These are phyloP conservation scores for Cryptosporidium ryanae DNA, from an alignment of 169 alveolate species.

Conservation along the genomic window DNA sequence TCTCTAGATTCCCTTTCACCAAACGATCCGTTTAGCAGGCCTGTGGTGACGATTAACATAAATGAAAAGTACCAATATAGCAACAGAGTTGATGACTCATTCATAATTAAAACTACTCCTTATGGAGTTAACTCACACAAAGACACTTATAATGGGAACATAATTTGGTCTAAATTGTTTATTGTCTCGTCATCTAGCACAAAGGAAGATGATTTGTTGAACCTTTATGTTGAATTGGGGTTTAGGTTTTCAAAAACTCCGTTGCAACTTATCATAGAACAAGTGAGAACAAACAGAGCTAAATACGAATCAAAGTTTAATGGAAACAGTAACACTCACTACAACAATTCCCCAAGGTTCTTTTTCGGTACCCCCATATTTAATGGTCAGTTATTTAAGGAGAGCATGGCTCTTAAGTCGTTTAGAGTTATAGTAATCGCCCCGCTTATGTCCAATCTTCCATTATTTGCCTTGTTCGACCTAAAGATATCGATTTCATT, in stretches of 20 bases:
- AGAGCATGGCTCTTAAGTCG: slow-evolving; percentile 37
- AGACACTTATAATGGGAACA: slow-evolving; percentile 17
- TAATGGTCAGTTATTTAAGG: slow-evolving; percentile 69
- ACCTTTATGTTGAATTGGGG: slow-evolving; percentile 41
- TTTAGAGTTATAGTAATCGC: slow-evolving; percentile 42
- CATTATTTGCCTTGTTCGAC: slow-evolving; percentile 31
- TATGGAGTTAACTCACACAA: slow-evolving; percentile 1
- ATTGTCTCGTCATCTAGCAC: slow-evolving; percentile 11
- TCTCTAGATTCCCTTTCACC: not conserved
- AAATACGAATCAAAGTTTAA: not conserved
- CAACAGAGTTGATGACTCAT: slow-evolving; percentile 43
- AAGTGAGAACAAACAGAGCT: slow-evolving; percentile 29
- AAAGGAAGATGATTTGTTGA: slow-evolving; percentile 26
- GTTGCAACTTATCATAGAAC: slow-evolving; percentile 36
- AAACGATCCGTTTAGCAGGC: slow-evolving; percentile 47
- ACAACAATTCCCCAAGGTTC: not conserved
- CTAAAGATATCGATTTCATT: slow-evolving; percentile 42
- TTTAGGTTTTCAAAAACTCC: slow-evolving; percentile 38
- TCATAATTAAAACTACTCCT: slow-evolving; percentile 38
- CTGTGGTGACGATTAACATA: not conserved
- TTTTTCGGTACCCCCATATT: slow-evolving; percentile 63
- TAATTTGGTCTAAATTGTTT: slow-evolving; percentile 64
- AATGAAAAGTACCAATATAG: slow-evolving; percentile 35
- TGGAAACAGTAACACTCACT: not conserved
- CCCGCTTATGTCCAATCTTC: slow-evolving; percentile 34